These are phyloP conservation scores for Wickerhamiella occidentalis DNA, from an alignment of 805 yeast genomes.

Conservation along the genomic window DNA sequence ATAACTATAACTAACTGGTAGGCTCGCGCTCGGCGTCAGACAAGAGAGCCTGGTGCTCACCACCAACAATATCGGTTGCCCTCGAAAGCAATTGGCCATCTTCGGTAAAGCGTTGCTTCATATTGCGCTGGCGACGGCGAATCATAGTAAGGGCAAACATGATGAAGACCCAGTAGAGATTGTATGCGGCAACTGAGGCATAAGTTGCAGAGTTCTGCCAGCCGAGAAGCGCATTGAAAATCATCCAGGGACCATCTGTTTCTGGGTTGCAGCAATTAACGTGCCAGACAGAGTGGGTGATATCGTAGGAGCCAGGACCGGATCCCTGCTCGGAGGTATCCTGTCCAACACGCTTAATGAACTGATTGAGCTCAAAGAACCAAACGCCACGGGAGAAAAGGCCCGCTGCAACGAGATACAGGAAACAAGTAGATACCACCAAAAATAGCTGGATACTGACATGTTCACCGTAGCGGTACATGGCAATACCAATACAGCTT, in stretches of 20 bases:
- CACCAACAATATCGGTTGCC: constrained; percentile 11
- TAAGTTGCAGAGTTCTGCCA: constrained; percentile 93
- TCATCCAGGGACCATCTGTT: constrained; percentile 88
- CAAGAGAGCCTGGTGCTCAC: constrained; percentile 9
- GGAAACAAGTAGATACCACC: constrained; percentile 62
- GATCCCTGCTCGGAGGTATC: constrained; percentile 82
- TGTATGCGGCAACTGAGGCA: constrained; percentile 68
- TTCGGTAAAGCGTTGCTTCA: background rate
- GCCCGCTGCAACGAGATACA: constrained; percentile 80
- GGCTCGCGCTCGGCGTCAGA: background rate
- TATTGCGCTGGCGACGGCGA: constrained; percentile 32
- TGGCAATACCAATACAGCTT: constrained; percentile 45
- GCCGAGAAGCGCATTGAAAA: constrained; percentile 75
- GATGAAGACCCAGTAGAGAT: constrained; percentile 51
- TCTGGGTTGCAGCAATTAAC: constrained; percentile 90
- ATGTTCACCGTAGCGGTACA: constrained; percentile 71
- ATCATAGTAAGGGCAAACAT: constrained; percentile 36
- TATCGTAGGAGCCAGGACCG: constrained; percentile 89
- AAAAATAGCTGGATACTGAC: constrained; percentile 64
- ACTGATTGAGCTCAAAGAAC: constrained; percentile 73
- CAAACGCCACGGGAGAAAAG: constrained; percentile 77
- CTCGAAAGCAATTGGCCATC: constrained; percentile 17
- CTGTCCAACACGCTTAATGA: constrained; percentile 65
- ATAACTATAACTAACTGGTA: background rate
- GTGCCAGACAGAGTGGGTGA: constrained; percentile 74